phyloP scores from a whole-genome alignment of 768 basidiomycete species.

The Termitomyces titanicus region DNA sequence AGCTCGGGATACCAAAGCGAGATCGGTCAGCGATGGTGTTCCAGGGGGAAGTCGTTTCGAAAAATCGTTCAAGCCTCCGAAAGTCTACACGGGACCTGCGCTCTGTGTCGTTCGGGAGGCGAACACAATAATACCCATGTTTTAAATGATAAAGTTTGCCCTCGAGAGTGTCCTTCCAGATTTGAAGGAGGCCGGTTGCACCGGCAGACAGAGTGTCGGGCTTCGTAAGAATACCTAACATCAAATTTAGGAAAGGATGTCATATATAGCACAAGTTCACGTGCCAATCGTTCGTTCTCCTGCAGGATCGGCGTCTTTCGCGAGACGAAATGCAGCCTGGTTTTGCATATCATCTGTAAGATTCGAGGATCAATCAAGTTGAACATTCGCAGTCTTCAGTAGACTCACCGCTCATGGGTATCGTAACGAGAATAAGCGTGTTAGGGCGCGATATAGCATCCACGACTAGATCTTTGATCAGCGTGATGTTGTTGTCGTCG shows the following conservation, averaged over 20 bases:
- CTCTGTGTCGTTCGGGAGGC: conserved; percentile 58
- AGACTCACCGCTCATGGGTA: conserved; percentile 57
- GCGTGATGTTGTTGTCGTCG: conserved; percentile 33
- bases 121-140: conserved; percentile 66
- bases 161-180: conserved; percentile 52
- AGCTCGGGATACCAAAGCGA: conserved; percentile 53
- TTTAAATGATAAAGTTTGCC: conserved; percentile 41
- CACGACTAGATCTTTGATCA: conserved; percentile 47
- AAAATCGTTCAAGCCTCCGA: conserved; percentile 41
- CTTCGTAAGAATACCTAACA: conserved; percentile 65
- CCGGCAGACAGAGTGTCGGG: conserved; percentile 52
- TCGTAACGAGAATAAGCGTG: conserved; percentile 60
- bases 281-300: conserved; percentile 64
- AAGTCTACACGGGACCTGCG: conserved; percentile 39
- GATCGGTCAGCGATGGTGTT: conserved; percentile 34
- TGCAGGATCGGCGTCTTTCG: conserved; percentile 44
- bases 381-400: background rate
- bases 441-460: conserved; percentile 44
- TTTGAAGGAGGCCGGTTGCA: conserved; percentile 31
- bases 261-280: background rate
- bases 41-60: conserved; percentile 52
- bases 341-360: conserved; percentile 63
- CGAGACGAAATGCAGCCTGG: conserved; percentile 53
- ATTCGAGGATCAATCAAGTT: no score
- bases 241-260: background rate